Evolutionary conservation across 108 stramenopile species (phyloP).

Genomic region (Asterionellopsis glacialis): DNA sequence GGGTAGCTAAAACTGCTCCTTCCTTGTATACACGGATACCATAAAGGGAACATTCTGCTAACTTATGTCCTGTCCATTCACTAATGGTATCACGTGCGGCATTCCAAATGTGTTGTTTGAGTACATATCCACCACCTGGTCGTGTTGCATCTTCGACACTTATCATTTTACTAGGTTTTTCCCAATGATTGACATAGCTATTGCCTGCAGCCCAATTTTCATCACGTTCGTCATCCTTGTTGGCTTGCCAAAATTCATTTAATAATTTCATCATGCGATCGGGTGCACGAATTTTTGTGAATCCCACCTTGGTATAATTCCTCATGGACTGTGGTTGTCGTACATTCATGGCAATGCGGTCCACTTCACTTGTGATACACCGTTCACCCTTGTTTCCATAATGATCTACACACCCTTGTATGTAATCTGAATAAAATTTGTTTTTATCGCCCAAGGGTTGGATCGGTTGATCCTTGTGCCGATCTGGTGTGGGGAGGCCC

Average conservation of each 20-base stretch:
- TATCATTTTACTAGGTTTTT: slow-evolving; percentile 33
- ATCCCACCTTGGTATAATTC: slow-evolving; percentile 66
- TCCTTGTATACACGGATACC: slow-evolving; percentile 89
- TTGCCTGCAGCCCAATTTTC: slow-evolving; percentile 30
- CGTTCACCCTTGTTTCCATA: slow-evolving; percentile 3
- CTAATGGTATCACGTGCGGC: slow-evolving; percentile 55
- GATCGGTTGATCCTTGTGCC: not conserved
- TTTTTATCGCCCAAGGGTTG: slow-evolving; percentile 13
- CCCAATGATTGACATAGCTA: slow-evolving; percentile 46
- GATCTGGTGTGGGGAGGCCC: no score
- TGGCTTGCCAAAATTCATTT: slow-evolving; percentile 54
- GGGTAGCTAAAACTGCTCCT: slow-evolving; percentile 76
- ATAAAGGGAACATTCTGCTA: slow-evolving; percentile 64
- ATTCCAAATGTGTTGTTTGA: slow-evolving; percentile 53
- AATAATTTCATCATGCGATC: slow-evolving; percentile 37
- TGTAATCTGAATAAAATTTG: not conserved
- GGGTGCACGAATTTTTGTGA: slow-evolving; percentile 54
- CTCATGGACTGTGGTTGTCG: slow-evolving; percentile 17
- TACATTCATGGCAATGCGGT: slow-evolving; percentile 15
- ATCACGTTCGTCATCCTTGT: slow-evolving; percentile 26
- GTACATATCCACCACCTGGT: slow-evolving; percentile 30
- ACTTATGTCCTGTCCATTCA: slow-evolving; percentile 66
- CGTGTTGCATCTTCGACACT: slow-evolving; percentile 24
- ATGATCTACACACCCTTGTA: not conserved
- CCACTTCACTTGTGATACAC: slow-evolving; percentile 13